Base-by-base conservation (phyloP, 2,329 filamentous ascomycete genomes). In the Aspergillus oerlinghausenensis region DNA sequence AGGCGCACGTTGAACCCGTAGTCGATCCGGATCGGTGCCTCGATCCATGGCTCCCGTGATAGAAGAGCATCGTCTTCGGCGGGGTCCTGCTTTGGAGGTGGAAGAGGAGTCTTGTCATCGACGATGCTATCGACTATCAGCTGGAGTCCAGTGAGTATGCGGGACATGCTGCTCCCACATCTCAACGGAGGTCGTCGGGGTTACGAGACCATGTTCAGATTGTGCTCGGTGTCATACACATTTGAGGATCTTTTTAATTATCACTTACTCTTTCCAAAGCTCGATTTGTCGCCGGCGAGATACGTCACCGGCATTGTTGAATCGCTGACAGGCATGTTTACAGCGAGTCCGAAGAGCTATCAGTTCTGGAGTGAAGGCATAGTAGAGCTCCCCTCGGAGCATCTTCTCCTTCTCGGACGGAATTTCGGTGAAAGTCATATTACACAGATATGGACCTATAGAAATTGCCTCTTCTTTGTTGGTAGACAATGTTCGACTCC, bases 1-100 rank as follows among this genome's bases (percentile, higher is more conserved):
- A 92, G 70, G 55, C 80, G 83, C 49, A 93, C 77, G 60, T 94
- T 92, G 65, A 81, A 86, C 3, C 91, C 91, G 65, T 94, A 93
- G 73, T 95, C 90, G 58, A 88, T 82, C 49, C 80, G 83, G 53
- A 94, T 78, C 0, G 89, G 90, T 0, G 81, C 74, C 58, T 89
- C 86, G 23, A 93, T 79, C 82, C 84, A 91, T 0, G 89, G 84
- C 26, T 88, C 80, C 35, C 87, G 77, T 23, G 79, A 77, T 35
- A 94, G 82, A 1, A 87, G 76, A 19, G 75, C 79, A 9, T 87
- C 86, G 60, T 94, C 89, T 61, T 84, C 85, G 54, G 83, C 84
- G 2, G 80, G 74, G 10, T 82, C 84, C 2, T 80, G 66, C 5
- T 80, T 80, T 17, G 69, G 75, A 0, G 85, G 81, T 23, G 89